phyloP scores from a whole-genome alignment of 331 rosid species.

The Quercus phellos region DNA sequence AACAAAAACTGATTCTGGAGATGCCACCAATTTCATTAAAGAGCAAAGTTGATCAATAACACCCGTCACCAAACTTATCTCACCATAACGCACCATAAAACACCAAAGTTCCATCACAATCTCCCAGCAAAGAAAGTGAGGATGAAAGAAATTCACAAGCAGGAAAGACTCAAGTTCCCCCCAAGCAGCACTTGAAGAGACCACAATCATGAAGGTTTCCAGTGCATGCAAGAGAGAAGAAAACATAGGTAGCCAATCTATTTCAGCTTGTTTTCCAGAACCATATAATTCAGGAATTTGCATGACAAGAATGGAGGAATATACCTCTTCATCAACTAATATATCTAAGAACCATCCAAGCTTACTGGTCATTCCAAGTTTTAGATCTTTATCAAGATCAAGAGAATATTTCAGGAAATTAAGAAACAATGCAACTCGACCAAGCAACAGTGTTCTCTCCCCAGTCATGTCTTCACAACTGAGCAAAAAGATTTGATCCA shows the following conservation, averaged over 20 bases:
- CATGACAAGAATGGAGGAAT: constrained; percentile 58
- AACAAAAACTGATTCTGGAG: constrained; percentile 52
- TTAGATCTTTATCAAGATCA: constrained; percentile 43
- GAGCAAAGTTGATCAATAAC: constrained; percentile 50
- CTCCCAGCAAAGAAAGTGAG: constrained; percentile 88
- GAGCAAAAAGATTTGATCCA: constrained; percentile 33
- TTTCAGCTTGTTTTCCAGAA: constrained; percentile 46
- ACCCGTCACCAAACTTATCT: constrained; percentile 42
- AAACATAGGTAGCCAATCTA: constrained; percentile 65
- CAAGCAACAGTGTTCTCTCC: constrained; percentile 37
- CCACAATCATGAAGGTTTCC: constrained; percentile 64
- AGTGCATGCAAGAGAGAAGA: constrained; percentile 59
- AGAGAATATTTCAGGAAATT: constrained; percentile 54
- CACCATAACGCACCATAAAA: constrained; percentile 69
- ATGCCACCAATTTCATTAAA: constrained; percentile 59
- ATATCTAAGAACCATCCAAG: constrained; percentile 64
- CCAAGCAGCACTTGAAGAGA: constrained; percentile 70
- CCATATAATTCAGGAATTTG: constrained; percentile 54
- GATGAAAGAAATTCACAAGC: constrained; percentile 79
- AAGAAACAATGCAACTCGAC: constrained; percentile 53
- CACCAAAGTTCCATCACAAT: constrained; percentile 91
- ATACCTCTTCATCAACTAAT: constrained; percentile 62
- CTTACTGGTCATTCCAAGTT: constrained; percentile 44
- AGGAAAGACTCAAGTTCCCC: constrained; percentile 60
- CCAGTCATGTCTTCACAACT: constrained; percentile 47